Conservation (phyloP, 164 flowering plant genomes). For the Annona squamosa region DNA sequence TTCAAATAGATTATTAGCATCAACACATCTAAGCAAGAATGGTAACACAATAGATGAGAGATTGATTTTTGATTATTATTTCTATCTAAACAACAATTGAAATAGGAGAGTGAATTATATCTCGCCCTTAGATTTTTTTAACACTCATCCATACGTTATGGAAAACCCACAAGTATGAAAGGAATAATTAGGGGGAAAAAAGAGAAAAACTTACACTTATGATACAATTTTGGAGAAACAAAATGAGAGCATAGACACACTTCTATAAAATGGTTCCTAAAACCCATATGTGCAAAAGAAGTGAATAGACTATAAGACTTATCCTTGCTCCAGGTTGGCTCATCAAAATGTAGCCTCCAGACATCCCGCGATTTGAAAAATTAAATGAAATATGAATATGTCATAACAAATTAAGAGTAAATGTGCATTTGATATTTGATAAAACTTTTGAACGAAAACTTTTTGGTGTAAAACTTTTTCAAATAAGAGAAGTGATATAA, state of each 20-base stretch:
- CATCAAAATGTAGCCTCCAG: constrained; percentile 74
- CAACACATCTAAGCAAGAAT: too few relatives aligned
- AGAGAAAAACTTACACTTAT: not conserved
- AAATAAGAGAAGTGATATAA: too few relatives aligned
- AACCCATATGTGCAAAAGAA: constrained; percentile 75
- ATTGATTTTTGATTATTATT: too few relatives aligned
- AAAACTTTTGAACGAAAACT: too few relatives aligned
- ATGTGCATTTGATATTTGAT: not conserved
- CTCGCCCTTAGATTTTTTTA: not conserved
- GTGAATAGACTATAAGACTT: constrained; percentile 67
- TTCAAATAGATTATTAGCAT: too few relatives aligned
- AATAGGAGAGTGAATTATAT: not conserved
- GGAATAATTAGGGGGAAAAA: not conserved
- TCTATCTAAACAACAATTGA: too few relatives aligned
- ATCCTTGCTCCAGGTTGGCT: constrained; percentile 84
- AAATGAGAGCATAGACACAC: not conserved
- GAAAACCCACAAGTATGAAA: not conserved
- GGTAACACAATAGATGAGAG: too few relatives aligned
- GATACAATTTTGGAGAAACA: not conserved
- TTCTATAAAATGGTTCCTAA: constrained; percentile 69
- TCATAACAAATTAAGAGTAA: not conserved
- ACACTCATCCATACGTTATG: not conserved
- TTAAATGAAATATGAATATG: not conserved
- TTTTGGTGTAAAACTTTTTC: too few relatives aligned
- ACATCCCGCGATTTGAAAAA: constrained; percentile 51